These are phyloP conservation scores for Coemansia sp. DNA, from an alignment of 192 early-diverging fungal species.

Conservation along the genomic window DNA sequence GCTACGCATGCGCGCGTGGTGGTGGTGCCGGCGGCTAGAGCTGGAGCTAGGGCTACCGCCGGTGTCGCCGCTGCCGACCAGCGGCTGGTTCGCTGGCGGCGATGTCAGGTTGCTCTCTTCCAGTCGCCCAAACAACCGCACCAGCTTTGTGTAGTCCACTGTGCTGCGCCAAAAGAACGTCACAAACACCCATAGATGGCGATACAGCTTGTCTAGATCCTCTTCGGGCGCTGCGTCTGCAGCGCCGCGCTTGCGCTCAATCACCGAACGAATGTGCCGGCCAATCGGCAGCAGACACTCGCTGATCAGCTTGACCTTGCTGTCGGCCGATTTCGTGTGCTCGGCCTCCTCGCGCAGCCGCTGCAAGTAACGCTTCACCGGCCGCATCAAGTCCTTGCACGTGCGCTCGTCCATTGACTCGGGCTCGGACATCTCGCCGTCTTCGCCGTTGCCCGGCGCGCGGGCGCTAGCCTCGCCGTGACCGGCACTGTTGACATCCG, in stretches of 20 bases:
- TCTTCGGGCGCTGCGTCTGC: conserved; percentile 21
- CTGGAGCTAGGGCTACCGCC: conserved; percentile 9
- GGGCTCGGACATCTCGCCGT: conserved; percentile 39
- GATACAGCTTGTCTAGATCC: conserved; percentile 40
- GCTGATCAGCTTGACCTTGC: conserved; percentile 55
- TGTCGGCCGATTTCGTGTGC: conserved; percentile 48
- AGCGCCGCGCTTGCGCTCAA: conserved; percentile 41
- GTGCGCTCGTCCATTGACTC: conserved; percentile 57
- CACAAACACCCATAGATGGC: conserved; percentile 68
- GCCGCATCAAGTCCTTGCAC: conserved; percentile 65
- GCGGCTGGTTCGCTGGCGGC: conserved; percentile 12
- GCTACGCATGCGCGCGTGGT: neutral
- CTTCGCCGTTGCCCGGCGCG: conserved; percentile 21
- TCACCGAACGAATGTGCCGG: conserved; percentile 47
- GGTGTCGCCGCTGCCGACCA: conserved; percentile 7
- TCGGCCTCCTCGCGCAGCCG: conserved; percentile 55
- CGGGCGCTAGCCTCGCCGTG: conserved; percentile 15
- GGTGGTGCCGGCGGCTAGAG: neutral
- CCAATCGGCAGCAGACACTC: conserved; percentile 56
- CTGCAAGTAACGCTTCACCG: conserved; percentile 59
- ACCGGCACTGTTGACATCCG: conserved; percentile 24
- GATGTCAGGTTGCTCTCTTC: conserved; percentile 32
- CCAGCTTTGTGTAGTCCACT: conserved; percentile 54
- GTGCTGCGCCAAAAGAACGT: conserved; percentile 63
- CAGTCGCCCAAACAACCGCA: conserved; percentile 55